Evolutionary conservation across 345 rosid species (phyloP), one percentile per base, ranked within the genome.

Genomic region (Populus alba): DNA sequence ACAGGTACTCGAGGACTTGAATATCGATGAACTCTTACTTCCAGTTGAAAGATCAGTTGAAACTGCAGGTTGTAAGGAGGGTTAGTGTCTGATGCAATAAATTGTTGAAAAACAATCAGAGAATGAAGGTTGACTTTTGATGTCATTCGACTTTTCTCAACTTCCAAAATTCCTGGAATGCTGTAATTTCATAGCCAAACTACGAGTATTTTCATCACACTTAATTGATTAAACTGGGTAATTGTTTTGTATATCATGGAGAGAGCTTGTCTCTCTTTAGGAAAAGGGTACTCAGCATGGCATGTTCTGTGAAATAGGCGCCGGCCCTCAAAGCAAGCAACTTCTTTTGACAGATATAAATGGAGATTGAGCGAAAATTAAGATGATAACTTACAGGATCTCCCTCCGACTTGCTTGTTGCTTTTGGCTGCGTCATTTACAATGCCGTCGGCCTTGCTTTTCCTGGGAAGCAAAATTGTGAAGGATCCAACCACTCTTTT

Each of bases 371-470:
- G 70, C 63, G 22, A 75, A 74, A 73, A 71, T 67, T 63, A 59
- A 70, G 45, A 31, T 3, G 39, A 25, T 23, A 75, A 86, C 94
- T 91, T 87, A 93, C 99, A 90, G 72, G 93, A 83, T 67, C 81
- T 61, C 38, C 76, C 80, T 76, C 79, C 65, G 79, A 78, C 83
- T 47, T n/a, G 79, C 23, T 71, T 75, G 76, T 73, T 62, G 43
- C 16, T 82, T 12, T 57, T 71, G 75, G 47, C 73, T 18, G 47
- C 65, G 25, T 62, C 80, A 39, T 49, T 25, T 6, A 18, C 25
- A 45, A 55, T 77, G 25, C 65, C 75, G 25, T 73, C 49, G 33
- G 72, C 20, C 75, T 82, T 87, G 29, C 76, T 70, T 68, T 80
- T 67, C 73, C 89, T 35, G 9, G 49, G 70, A 63, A 82, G 68